Evolutionary conservation across 768 basidiomycete genomes (phyloP), one percentile per base, ranked within the genome.

Genomic region (Russula virescens): DNA sequence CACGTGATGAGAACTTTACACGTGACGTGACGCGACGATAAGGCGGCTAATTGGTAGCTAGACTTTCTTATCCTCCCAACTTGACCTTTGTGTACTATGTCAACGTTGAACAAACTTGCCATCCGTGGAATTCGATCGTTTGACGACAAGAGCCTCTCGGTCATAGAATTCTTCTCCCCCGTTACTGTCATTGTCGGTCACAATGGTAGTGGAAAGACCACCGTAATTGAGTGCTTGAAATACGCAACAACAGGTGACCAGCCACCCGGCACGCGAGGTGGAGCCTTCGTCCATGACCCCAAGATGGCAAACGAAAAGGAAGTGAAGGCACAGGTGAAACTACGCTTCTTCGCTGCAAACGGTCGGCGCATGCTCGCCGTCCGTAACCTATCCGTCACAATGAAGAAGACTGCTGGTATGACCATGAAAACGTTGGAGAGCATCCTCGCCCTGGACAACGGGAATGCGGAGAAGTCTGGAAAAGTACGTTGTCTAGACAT

Each of bases 261-360:
- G 69, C 97, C 97, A 0, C 92, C 97, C 1, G 96, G 96, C 71
- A 93, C 95, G 25, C 93, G 94, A 64, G 96, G 96, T 35, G 97
- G 96, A n/a, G 97, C 97, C 0, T 99, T 98, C 75, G 77, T 99
- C 4, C 97, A 99, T 73, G 97, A 99, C 75, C 97, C 97, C 1
- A 97, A 97, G 80, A 96, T 99, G 86, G 97, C 97, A 8, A 95
- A 96, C 71, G 94, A 98, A 80, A 96, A 95, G 72, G 96, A 98
- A 72, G 96, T 99, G 69, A 98, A 96, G 76, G 97, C 97, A 2
- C 95, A 98, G 76, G 97, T 99, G 68, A 94, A 94, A 73, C 78
- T 99, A 42, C 84, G 96, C 23, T 99, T 99, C 75, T 79, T 83
- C 71, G 91, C 95, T 58, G 90, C 91, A 16, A 94, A 94, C 69